Percentiles rank a stretch among this genome's conserved stretches.
Conservation (phyloP, 768 basidiomycete genomes). For the Panellus pusillus region DNA sequence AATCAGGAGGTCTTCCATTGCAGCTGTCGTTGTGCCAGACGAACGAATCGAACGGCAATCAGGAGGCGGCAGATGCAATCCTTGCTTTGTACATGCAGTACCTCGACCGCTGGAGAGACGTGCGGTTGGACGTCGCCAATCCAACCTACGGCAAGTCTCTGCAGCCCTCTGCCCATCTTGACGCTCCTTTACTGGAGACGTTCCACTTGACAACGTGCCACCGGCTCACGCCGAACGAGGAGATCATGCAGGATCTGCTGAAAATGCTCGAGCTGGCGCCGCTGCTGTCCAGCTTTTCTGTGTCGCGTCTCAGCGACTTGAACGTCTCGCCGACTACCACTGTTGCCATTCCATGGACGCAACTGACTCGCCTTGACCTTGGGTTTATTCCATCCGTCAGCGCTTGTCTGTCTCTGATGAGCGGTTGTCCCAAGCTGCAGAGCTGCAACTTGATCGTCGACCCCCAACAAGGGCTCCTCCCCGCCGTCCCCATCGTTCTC, state of each 20-base stretch:
- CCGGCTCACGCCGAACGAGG: constrained; percentile 25
- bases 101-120: constrained; percentile 31
- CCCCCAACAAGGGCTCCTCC: constrained; percentile 25
- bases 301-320: constrained; percentile 33
- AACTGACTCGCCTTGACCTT: constrained; percentile 27
- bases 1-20: constrained; percentile 34
- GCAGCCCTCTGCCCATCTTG: constrained; percentile 21
- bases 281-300: constrained; percentile 28
- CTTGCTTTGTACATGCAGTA: constrained; percentile 33
- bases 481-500: constrained; percentile 25
- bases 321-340: constrained; percentile 25
- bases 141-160: constrained; percentile 27
- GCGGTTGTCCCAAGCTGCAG: constrained; percentile 28
- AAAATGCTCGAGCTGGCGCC: constrained; percentile 32
- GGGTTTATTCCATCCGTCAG: constrained; percentile 20
- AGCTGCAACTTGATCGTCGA: constrained; percentile 32
- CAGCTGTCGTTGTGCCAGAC: constrained; percentile 32
- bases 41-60: constrained; percentile 32
- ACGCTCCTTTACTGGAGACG: constrained; percentile 30
- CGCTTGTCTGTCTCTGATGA: constrained; percentile 29
- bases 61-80: constrained; percentile 28
- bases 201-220: constrained; percentile 31
- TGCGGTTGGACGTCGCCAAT: constrained; percentile 34
- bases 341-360: constrained; percentile 33
- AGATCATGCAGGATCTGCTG: constrained; percentile 32